phyloP scores from a whole-genome alignment of 805 yeast genomes.

The Millerozyma miso region DNA sequence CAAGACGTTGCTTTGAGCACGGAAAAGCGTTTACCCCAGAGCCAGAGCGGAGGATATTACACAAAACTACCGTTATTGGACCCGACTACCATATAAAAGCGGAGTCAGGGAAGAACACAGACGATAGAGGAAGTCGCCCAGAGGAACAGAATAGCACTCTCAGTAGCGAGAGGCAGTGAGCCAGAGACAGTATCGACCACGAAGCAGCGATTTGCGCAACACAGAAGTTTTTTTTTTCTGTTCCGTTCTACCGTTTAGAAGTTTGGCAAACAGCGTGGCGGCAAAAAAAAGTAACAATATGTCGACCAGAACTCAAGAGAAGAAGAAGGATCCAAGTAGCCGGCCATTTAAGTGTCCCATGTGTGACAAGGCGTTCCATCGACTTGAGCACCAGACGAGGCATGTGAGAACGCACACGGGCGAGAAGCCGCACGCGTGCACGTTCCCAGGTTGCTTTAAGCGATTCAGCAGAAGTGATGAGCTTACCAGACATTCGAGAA shows the following conservation, averaged over 20 bases:
- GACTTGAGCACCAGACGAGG: constrained; percentile 74
- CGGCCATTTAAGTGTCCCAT: constrained; percentile 71
- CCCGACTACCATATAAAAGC: neutral
- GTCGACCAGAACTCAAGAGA: constrained; percentile 6
- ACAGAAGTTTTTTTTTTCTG: neutral
- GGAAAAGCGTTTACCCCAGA: no score
- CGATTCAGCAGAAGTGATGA: constrained; percentile 70
- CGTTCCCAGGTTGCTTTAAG: constrained; percentile 66
- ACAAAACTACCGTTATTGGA: neutral
- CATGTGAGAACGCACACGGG: constrained; percentile 81
- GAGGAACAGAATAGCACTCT: neutral
- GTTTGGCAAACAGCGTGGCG: neutral
- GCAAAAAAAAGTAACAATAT: neutral
- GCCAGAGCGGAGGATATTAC: neutral
- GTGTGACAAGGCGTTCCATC: constrained; percentile 70
- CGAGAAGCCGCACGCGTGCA: constrained; percentile 76
- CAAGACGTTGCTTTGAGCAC: no score
- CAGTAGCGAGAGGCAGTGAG: neutral
- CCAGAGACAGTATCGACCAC: neutral
- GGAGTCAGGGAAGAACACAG: neutral
- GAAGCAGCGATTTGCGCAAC: neutral
- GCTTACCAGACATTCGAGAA: constrained; percentile 66
- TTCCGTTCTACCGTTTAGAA: neutral
- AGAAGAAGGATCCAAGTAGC: constrained; percentile 21
- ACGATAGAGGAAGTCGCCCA: neutral